Percentiles rank a stretch among this genome's conserved stretches.
phyloP scores from a whole-genome alignment of 2,329 filamentous ascomycete species.

The Coniochaeta hoffmannii region DNA sequence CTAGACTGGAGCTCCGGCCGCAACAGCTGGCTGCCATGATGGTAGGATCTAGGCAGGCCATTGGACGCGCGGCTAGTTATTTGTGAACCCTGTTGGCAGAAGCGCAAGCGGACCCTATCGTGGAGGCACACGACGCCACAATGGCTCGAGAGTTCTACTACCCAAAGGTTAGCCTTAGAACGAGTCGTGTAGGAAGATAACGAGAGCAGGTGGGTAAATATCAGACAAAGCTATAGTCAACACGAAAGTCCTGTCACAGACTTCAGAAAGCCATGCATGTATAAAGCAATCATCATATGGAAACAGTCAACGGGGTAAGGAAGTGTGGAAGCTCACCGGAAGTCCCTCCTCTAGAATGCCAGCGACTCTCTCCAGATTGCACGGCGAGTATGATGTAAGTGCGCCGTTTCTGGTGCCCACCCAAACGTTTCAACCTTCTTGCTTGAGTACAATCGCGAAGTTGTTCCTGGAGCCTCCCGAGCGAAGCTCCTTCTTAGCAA shows the following conservation, averaged over 20 bases:
- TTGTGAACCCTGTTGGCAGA: neutral
- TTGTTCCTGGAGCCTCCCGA: constrained; percentile 78
- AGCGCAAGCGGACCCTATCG: neutral
- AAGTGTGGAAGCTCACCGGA: neutral
- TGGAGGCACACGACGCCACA: neutral
- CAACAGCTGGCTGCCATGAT: too few species aligned
- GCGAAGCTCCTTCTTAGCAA: constrained; percentile 69
- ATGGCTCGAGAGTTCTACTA: neutral
- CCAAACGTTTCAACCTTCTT: neutral
- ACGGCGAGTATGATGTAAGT: neutral
- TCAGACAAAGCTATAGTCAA: constrained; percentile 1
- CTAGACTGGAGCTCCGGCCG: neutral
- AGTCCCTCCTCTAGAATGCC: neutral
- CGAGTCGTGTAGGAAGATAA: neutral
- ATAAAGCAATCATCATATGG: neutral
- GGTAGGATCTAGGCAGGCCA: too few species aligned
- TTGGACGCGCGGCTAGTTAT: too few species aligned
- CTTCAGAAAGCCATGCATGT: constrained; percentile 2
- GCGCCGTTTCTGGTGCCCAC: neutral
- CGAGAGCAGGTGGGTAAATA: neutral
- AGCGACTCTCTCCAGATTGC: neutral
- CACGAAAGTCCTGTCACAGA: constrained; percentile 1
- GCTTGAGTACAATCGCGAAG: constrained; percentile 68
- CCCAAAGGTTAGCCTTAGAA: neutral
- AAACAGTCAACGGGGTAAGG: neutral